phyloP scores from a whole-genome alignment of 2,329 filamentous ascomycete genomes.

The Colletotrichum nymphaeae region DNA sequence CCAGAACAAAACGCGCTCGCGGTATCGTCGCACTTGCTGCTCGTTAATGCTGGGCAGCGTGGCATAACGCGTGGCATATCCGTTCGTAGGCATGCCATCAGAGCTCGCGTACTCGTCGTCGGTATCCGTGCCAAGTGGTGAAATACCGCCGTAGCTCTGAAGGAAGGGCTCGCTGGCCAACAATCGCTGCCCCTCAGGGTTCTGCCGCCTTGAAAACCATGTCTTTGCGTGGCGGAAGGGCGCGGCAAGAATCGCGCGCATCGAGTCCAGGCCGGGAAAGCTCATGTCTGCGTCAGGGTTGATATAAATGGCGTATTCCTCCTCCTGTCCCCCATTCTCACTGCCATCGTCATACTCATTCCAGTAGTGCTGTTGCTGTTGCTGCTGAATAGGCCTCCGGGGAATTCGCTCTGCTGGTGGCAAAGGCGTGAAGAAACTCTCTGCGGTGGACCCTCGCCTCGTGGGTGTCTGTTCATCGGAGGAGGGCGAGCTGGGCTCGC shows the following conservation, averaged over 20 bases:
- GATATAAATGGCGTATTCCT: slow-evolving; percentile 79
- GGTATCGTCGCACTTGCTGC: slow-evolving; percentile 60
- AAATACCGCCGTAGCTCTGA: slow-evolving; percentile 37
- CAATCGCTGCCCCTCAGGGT: slow-evolving; percentile 11
- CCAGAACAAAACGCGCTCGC: slow-evolving; percentile 67
- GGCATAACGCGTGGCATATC: slow-evolving; percentile 67
- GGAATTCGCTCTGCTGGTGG: slow-evolving; percentile 37
- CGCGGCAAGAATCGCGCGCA: slow-evolving; percentile 62
- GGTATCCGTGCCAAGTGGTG: slow-evolving; percentile 48
- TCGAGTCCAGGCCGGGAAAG: slow-evolving; percentile 72
- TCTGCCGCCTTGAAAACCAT: slow-evolving; percentile 55
- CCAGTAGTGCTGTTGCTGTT: slow-evolving; percentile 72
- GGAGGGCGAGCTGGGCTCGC: slow-evolving; percentile 53
- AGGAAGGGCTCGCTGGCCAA: slow-evolving; percentile 24
- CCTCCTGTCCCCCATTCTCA: slow-evolving; percentile 66
- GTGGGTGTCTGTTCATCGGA: slow-evolving; percentile 40
- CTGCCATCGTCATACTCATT: slow-evolving; percentile 89
- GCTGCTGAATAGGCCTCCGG: slow-evolving; percentile 40
- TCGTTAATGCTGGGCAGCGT: slow-evolving; percentile 63
- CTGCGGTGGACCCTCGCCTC: slow-evolving; percentile 31
- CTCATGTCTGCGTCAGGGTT: slow-evolving; percentile 71
- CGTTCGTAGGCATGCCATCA: slow-evolving; percentile 57
- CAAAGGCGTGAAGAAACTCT: slow-evolving; percentile 27
- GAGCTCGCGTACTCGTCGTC: slow-evolving; percentile 64
- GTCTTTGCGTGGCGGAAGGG: slow-evolving; percentile 63